Percentiles rank a stretch among this genome's conserved stretches.
Evolutionary conservation across 108 stramenopile species (phyloP).

Genomic region (Bacterosira constricta): DNA sequence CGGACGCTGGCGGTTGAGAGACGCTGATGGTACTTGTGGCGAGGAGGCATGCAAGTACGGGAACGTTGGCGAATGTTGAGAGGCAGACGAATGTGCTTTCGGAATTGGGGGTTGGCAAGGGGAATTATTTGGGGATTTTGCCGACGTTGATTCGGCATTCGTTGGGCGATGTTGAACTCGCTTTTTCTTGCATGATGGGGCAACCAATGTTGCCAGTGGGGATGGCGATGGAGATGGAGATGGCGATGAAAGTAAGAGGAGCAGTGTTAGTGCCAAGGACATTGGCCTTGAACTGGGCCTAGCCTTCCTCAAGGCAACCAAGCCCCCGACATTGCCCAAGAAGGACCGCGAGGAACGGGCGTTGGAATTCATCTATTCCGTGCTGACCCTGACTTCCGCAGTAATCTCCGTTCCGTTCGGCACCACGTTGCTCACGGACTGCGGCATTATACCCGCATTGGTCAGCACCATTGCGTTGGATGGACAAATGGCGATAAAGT

Average conservation of each 20-base stretch:
- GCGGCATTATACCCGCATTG: constrained; percentile 93
- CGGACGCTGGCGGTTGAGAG: constrained; percentile 79
- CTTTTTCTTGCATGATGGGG: constrained; percentile 37
- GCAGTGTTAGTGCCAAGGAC: constrained; percentile 17
- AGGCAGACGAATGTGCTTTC: constrained; percentile 80
- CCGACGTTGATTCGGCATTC: constrained; percentile 88
- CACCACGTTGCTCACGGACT: constrained; percentile 84
- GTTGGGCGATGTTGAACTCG: constrained; percentile 66
- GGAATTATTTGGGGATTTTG: constrained; percentile 86
- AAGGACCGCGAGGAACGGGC: constrained; percentile 55
- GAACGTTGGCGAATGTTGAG: constrained; percentile 60
- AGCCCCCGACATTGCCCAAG: constrained; percentile 46
- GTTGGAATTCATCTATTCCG: constrained; percentile 79
- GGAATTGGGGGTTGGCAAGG: constrained; percentile 91
- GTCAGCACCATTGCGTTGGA: constrained; percentile 75
- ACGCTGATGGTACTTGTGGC: constrained; percentile 83
- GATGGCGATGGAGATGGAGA: neutral
- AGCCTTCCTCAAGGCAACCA: constrained; percentile 83
- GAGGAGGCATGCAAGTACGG: constrained; percentile 61
- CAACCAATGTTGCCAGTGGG: constrained; percentile 11
- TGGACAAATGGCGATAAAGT: constrained; percentile 13
- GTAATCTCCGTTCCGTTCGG: constrained; percentile 81
- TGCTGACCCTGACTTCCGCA: constrained; percentile 80
- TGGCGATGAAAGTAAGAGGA: neutral
- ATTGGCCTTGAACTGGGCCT: constrained; percentile 74